Percentiles rank a stretch among this genome's conserved stretches.
These are phyloP conservation scores for Cryptosporidium meleagridis DNA, from an alignment of 169 alveolate genomes.

Conservation along the genomic window DNA sequence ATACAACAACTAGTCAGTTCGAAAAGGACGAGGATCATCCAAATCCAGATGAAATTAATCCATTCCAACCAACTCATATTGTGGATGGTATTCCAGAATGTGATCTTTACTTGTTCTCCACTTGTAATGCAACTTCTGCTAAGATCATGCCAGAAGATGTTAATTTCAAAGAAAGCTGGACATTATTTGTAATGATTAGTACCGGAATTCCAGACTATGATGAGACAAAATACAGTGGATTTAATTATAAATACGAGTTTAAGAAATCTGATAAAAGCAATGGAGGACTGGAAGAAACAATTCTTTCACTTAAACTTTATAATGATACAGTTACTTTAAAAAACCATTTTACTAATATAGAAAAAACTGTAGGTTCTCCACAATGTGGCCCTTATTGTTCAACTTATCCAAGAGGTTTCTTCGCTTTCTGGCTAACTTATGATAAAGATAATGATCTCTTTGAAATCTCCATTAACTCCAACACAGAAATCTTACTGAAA, in stretches of 20 bases:
- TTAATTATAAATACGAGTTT: constrained; percentile 31
- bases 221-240: neutral
- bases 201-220: constrained; percentile 47
- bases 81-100: constrained; percentile 42
- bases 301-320: too few relatives aligned
- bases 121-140: constrained; percentile 64
- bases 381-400: constrained; percentile 72
- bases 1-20: constrained; percentile 31
- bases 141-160: constrained; percentile 2
- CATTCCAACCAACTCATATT: constrained; percentile 25
- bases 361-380: constrained; percentile 21
- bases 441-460: neutral
- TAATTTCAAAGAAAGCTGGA: constrained; percentile 1
- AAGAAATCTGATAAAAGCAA: neutral
- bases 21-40: neutral
- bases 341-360: neutral
- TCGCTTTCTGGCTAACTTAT: constrained; percentile 47
- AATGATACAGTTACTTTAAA: constrained; percentile 23
- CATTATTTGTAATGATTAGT: constrained; percentile 21
- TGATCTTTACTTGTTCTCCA: constrained; percentile 24
- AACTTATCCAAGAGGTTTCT: constrained; percentile 49
- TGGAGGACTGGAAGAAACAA: constrained; percentile 12
- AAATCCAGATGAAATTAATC: constrained; percentile 3
- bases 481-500: constrained; percentile 9
- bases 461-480: constrained; percentile 21